Percentiles rank a stretch among this genome's conserved stretches.
These are phyloP conservation scores for Stachybotrys echinatus DNA, from an alignment of 2,329 filamentous ascomycete species.

Conservation along the genomic window DNA sequence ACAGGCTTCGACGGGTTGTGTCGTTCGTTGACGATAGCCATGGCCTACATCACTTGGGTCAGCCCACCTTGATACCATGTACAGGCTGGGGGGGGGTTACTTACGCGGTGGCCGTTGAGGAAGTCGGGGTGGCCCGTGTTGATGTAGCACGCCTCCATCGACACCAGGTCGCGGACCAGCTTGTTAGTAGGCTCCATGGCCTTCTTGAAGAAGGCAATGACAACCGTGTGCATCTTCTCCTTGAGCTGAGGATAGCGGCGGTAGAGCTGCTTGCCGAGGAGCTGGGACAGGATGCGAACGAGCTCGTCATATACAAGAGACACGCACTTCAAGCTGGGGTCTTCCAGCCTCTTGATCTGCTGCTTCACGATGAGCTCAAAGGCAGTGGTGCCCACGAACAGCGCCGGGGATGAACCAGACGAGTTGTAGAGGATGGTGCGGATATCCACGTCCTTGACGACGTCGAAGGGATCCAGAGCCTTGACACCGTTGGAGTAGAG, in stretches of 20 bases:
- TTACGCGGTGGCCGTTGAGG: slow-evolving; percentile 83
- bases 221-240: slow-evolving; percentile 92
- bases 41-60: slow-evolving; percentile 52
- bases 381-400: slow-evolving; percentile 96
- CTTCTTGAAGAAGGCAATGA: slow-evolving; percentile 96
- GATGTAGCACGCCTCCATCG: slow-evolving; percentile 96
- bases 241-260: slow-evolving; percentile 89
- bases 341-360: slow-evolving; percentile 93
- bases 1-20: slow-evolving; percentile 78
- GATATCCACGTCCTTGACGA: slow-evolving; percentile 96
- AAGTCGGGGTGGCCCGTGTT: slow-evolving; percentile 99
- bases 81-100: slow-evolving; percentile 16
- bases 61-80: slow-evolving; percentile 1
- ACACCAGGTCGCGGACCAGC: slow-evolving; percentile 84
- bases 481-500: slow-evolving; percentile 97
- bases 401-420: slow-evolving; percentile 91
- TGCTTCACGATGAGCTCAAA: slow-evolving; percentile 99
- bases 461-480: slow-evolving; percentile 94
- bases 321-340: slow-evolving; percentile 95
- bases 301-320: slow-evolving; percentile 96
- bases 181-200: slow-evolving; percentile 98
- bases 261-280: slow-evolving; percentile 85
- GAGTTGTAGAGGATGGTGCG: slow-evolving; percentile 98
- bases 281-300: slow-evolving; percentile 87
- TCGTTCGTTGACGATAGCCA: slow-evolving; percentile 96